These are phyloP conservation scores for Sphagnurus paluster DNA, from an alignment of 1,284 basidiomycete species.

Conservation along the genomic window DNA sequence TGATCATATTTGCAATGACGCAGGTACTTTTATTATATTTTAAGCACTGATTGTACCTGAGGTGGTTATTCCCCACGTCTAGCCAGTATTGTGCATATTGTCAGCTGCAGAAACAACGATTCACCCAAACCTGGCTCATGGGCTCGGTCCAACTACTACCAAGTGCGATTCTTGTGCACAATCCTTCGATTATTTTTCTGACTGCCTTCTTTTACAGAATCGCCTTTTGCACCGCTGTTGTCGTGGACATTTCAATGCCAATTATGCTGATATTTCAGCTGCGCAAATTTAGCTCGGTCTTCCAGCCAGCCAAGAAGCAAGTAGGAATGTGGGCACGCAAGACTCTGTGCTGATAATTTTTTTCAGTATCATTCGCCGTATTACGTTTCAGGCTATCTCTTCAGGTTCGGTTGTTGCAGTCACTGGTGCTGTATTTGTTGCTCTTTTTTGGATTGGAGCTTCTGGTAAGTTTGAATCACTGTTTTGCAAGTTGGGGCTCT, in stretches of 20 bases:
- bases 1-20: conserved; percentile 2
- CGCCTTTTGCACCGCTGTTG: conserved; percentile 4
- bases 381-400: conserved; percentile 5
- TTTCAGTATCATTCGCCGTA: conserved; percentile 11
- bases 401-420: conserved; percentile 7
- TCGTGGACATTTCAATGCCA: conserved; percentile 10
- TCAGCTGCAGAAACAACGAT: not conserved
- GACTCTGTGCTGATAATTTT: not conserved
- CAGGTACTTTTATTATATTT: conserved; percentile 5
- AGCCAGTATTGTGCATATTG: conserved; percentile 3
- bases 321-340: not conserved
- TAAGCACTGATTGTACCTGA: too few species aligned
- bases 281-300: conserved; percentile 4
- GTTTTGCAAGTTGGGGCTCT: too few species aligned
- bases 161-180: conserved; percentile 4
- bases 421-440: conserved; percentile 3
- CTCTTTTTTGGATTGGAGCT: not conserved
- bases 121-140: not conserved
- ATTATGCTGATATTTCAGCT: conserved; percentile 11
- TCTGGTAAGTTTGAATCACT: not conserved
- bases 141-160: conserved; percentile 3
- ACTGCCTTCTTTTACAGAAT: not conserved
- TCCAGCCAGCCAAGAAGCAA: conserved; percentile 9
- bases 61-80: not conserved
- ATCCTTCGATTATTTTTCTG: not conserved